phyloP scores from a whole-genome alignment of 192 early-diverging fungal genomes.

The Backusella psychrophila region DNA sequence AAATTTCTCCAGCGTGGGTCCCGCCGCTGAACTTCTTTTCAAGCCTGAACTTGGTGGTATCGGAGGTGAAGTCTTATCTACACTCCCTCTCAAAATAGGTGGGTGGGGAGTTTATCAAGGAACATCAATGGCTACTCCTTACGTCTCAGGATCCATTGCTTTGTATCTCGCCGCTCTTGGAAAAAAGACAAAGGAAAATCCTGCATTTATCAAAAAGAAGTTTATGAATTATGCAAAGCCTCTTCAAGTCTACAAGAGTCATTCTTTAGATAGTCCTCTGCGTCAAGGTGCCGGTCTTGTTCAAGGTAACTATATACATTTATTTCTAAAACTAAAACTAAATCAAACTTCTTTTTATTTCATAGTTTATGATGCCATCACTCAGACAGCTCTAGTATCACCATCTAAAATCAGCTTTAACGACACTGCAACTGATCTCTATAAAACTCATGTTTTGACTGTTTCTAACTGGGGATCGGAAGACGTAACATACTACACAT shows the following conservation, averaged over 20 bases:
- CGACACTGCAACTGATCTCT: conserved; percentile 38
- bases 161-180: conserved; percentile 37
- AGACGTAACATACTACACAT: conserved; percentile 32
- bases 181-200: conserved; percentile 18
- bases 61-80: conserved; percentile 50
- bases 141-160: conserved; percentile 47
- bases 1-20: conserved; percentile 70
- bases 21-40: conserved; percentile 53
- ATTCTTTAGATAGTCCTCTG: conserved; percentile 23
- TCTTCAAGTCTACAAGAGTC: background rate
- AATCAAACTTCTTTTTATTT: background rate
- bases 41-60: conserved; percentile 50
- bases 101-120: conserved; percentile 16
- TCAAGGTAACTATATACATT: conserved; percentile 23
- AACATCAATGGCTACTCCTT: conserved; percentile 62
- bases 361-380: conserved; percentile 39
- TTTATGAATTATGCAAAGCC: conserved; percentile 29
- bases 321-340: background rate
- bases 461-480: conserved; percentile 39
- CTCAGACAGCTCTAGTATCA: conserved; percentile 25
- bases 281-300: conserved; percentile 56
- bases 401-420: conserved; percentile 53
- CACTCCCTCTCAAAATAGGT: background rate
- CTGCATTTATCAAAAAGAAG: conserved; percentile 26
- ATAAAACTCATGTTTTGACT: conserved; percentile 33